These are phyloP conservation scores for Aspergillus campestris DNA, from an alignment of 495 filamentous ascomycete species.

Conservation along the genomic window DNA sequence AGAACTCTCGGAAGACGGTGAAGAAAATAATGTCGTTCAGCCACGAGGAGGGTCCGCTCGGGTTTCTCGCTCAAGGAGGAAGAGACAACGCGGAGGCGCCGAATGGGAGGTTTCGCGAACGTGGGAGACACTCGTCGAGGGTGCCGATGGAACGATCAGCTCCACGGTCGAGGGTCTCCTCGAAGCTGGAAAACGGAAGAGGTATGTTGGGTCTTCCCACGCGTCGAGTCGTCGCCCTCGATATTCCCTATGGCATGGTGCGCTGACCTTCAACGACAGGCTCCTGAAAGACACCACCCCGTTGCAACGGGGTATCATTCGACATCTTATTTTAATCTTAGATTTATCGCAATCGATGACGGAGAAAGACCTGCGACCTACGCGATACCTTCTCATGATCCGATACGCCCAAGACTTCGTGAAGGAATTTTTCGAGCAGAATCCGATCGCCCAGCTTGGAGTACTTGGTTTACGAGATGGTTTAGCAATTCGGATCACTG, in stretches of 20 bases:
- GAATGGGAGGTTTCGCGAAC: slow-evolving; percentile 48
- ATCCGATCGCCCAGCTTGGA: slow-evolving; percentile 93
- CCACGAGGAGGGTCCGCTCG: slow-evolving; percentile 20
- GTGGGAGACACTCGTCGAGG: slow-evolving; percentile 62
- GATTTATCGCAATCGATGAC: slow-evolving; percentile 90
- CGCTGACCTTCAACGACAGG: slow-evolving; percentile 26
- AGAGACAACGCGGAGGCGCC: slow-evolving; percentile 49
- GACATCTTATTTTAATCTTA: slow-evolving; percentile 84
- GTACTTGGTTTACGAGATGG: slow-evolving; percentile 90
- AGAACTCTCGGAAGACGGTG: slow-evolving; percentile 74
- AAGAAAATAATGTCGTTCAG: slow-evolving; percentile 52
- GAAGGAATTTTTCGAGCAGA: slow-evolving; percentile 94
- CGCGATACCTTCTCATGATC: slow-evolving; percentile 70
- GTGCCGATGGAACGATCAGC: slow-evolving; percentile 65
- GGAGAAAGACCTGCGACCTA: slow-evolving; percentile 90
- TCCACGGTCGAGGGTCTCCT: slow-evolving; percentile 59
- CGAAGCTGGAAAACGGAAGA: slow-evolving; percentile 66
- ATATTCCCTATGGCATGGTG: no score
- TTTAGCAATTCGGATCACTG: slow-evolving; percentile 72
- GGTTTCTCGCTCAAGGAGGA: slow-evolving; percentile 34
- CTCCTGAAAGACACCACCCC: slow-evolving; percentile 88
- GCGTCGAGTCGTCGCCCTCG: no score
- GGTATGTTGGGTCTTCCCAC: slow-evolving; percentile 34
- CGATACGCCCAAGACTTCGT: slow-evolving; percentile 84
- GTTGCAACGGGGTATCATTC: slow-evolving; percentile 91